phyloP scores from a whole-genome alignment of 2,329 filamentous ascomycete species.

The Hypoxylon sp. region DNA sequence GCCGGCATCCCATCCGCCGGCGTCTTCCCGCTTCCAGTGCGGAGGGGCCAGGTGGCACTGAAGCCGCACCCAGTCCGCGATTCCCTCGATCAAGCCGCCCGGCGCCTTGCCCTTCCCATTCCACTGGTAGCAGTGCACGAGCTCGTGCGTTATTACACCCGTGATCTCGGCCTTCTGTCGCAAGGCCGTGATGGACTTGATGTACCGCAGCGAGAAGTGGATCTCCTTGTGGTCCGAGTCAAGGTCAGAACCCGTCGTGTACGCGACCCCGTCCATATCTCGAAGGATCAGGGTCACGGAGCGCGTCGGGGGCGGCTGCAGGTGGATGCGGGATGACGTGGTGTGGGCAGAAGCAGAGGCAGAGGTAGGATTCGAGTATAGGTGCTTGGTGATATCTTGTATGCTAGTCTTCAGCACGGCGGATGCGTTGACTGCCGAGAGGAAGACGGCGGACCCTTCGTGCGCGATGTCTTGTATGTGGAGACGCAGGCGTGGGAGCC shows the following conservation, averaged over 20 bases:
- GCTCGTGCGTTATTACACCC: constrained; percentile 90
- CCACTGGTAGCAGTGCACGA: constrained; percentile 95
- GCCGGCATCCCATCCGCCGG: constrained; percentile 82
- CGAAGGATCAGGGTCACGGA: constrained; percentile 87
- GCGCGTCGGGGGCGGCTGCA: constrained; percentile 71
- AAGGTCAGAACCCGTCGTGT: constrained; percentile 83
- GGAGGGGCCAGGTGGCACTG: constrained; percentile 78
- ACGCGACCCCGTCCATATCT: constrained; percentile 85
- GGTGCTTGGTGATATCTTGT: constrained; percentile 73
- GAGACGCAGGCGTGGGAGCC: constrained; percentile 68
- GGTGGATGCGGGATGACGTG: constrained; percentile 44
- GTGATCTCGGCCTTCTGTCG: constrained; percentile 72
- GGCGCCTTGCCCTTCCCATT: constrained; percentile 72
- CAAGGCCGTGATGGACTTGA: constrained; percentile 61
- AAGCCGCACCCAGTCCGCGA: constrained; percentile 92
- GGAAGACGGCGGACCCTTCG: constrained; percentile 73
- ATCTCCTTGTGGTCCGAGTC: constrained; percentile 93
- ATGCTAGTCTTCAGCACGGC: constrained; percentile 72
- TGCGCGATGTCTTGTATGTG: constrained; percentile 69
- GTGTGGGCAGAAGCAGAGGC: constrained; percentile 55
- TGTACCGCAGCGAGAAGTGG: constrained; percentile 84
- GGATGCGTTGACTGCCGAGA: constrained; percentile 72
- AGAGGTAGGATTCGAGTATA: constrained; percentile 66
- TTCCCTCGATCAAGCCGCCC: constrained; percentile 86
- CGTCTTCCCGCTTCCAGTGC: constrained; percentile 72